A percentile compares a stretch with the other conserved stretches of the same genome.
Conservation (phyloP, 169 alveolate species). For the Theileria orientalis region DNA sequence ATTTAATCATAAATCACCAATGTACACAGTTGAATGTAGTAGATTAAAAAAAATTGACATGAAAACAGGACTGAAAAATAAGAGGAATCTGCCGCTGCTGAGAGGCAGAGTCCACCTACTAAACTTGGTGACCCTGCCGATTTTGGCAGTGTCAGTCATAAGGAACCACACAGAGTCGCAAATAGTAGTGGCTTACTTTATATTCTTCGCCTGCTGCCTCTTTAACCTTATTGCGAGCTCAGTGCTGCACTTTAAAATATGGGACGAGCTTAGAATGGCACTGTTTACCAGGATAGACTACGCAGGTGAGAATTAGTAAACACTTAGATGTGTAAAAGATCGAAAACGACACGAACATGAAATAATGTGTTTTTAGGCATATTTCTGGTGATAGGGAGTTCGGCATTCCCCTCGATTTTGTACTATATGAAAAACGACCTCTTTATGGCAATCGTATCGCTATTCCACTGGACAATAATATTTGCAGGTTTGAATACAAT, state of each 20-base stretch:
- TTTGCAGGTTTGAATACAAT: conserved; percentile 55
- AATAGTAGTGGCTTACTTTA: conserved; percentile 12
- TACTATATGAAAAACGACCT: conserved; percentile 43
- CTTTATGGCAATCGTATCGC: conserved; percentile 27
- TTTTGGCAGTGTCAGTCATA: conserved; percentile 50
- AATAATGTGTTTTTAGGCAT: conserved; percentile 48
- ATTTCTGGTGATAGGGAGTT: conserved; percentile 77
- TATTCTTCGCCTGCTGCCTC: conserved; percentile 49
- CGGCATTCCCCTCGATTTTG: conserved; percentile 65
- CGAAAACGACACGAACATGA: background rate
- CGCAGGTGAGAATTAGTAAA: background rate
- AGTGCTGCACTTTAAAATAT: conserved; percentile 39
- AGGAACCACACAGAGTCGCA: conserved; percentile 5
- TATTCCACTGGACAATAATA: conserved; percentile 59
- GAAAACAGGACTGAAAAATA: background rate
- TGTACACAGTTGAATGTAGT: too few species aligned
- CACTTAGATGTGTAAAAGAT: background rate
- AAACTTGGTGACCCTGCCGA: conserved; percentile 60
- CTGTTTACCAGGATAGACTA: conserved; percentile 19
- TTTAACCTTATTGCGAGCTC: conserved; percentile 57
- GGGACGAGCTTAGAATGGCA: background rate
- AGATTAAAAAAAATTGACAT: too few species aligned
- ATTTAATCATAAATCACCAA: too few species aligned
- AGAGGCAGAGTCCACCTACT: conserved; percentile 73
- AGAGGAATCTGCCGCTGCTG: conserved; percentile 45